phyloP scores from a whole-genome alignment of 2,329 filamentous ascomycete genomes.

The Stachybotrys chartarum region DNA sequence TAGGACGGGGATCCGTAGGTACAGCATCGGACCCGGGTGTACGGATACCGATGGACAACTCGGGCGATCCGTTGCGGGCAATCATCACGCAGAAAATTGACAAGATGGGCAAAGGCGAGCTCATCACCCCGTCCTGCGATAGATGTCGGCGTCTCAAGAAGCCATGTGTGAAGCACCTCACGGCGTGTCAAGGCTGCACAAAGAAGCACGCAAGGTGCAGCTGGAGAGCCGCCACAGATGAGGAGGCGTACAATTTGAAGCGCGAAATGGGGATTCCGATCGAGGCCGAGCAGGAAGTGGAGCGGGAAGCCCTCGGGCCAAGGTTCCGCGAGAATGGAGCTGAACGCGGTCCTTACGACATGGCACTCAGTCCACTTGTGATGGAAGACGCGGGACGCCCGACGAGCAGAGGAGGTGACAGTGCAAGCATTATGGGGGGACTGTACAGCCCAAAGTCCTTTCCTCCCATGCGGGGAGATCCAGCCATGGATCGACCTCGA shows the following conservation, averaged over 20 bases:
- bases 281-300: constrained; percentile 5
- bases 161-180: constrained; percentile 78
- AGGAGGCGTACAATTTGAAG: constrained; percentile 43
- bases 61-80: constrained; percentile 28
- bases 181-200: constrained; percentile 79
- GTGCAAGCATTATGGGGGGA: neutral
- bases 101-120: constrained; percentile 63
- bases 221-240: constrained; percentile 74
- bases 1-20: neutral
- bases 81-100: constrained; percentile 73
- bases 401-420: neutral
- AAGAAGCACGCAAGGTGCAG: constrained; percentile 86
- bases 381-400: neutral
- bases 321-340: neutral
- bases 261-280: constrained; percentile 15
- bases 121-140: constrained; percentile 77
- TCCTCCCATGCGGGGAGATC: neutral
- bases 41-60: constrained; percentile 12
- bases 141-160: constrained; percentile 73
- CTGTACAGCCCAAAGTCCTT: neutral
- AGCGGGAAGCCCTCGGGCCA: neutral
- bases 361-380: neutral
- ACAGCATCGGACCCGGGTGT: constrained; percentile 14
- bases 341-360: constrained; percentile 1
- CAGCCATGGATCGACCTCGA: neutral